A percentile compares a stretch with the other conserved stretches of the same genome.
Evolutionary conservation across 1,139 yeast species (phyloP).

Genomic region (Suhomyces maxii): DNA sequence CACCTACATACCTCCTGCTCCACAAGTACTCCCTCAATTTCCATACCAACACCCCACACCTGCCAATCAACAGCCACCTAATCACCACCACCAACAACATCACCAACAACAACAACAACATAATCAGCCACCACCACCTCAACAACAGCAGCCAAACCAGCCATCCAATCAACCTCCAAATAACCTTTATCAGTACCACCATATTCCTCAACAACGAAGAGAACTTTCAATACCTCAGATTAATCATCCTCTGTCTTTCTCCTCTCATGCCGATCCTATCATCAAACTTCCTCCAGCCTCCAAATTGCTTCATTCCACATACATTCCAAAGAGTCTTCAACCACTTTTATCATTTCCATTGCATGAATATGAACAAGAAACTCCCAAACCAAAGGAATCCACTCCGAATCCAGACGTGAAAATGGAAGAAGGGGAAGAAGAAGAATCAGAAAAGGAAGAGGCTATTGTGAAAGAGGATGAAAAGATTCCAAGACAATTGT

Average conservation of each 20-base stretch:
- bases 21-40: background rate
- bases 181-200: conserved; percentile 4
- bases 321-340: conserved; percentile 28
- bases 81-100: conserved; percentile 4
- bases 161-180: background rate
- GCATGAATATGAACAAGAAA: conserved; percentile 10
- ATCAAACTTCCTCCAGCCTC: conserved; percentile 12
- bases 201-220: background rate
- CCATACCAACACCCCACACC: background rate
- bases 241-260: conserved; percentile 1
- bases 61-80: background rate
- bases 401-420: conserved; percentile 1
- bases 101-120: background rate
- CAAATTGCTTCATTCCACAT: conserved; percentile 13
- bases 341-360: conserved; percentile 27
- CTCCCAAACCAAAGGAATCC: conserved; percentile 3
- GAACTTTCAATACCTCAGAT: conserved; percentile 8
- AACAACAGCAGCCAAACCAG: background rate
- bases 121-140: background rate
- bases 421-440: conserved; percentile 6
- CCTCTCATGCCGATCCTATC: background rate
- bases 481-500: conserved; percentile 19
- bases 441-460: conserved; percentile 4
- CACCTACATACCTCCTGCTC: background rate
- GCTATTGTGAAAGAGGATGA: conserved; percentile 12